These are phyloP conservation scores for Elsinoe necatrix DNA, from an alignment of 2,329 filamentous ascomycete genomes.

Conservation along the genomic window DNA sequence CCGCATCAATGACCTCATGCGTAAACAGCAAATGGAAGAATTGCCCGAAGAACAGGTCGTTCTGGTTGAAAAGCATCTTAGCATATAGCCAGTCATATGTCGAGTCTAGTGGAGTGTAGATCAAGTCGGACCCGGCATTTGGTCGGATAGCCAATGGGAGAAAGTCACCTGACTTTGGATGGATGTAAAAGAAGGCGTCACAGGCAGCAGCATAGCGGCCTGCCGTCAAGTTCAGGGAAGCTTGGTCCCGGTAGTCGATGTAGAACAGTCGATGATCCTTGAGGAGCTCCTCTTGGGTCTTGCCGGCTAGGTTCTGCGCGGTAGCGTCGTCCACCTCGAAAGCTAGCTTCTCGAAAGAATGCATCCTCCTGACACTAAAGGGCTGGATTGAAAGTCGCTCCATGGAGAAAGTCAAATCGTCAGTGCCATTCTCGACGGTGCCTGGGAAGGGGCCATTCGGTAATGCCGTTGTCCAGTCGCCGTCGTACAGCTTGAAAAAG, in stretches of 20 bases:
- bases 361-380: conserved; percentile 32
- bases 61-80: conserved; percentile 43
- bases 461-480: conserved; percentile 33
- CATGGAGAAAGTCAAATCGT: conserved; percentile 43
- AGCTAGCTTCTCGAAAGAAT: conserved; percentile 28
- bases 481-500: conserved; percentile 36
- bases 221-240: conserved; percentile 21
- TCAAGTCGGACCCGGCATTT: conserved; percentile 35
- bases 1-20: conserved; percentile 38
- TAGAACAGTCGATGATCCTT: conserved; percentile 36
- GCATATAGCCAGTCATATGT: conserved; percentile 44
- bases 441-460: conserved; percentile 32
- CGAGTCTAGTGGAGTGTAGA: conserved; percentile 41
- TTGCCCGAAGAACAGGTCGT: conserved; percentile 41
- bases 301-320: conserved; percentile 28
- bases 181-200: conserved; percentile 42
- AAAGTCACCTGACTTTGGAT: conserved; percentile 34
- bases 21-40: conserved; percentile 39
- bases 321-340: conserved; percentile 32
- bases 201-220: conserved; percentile 35
- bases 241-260: conserved; percentile 36
- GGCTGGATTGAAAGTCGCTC: conserved; percentile 39
- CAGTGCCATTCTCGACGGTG: conserved; percentile 38
- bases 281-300: conserved; percentile 30
- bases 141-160: conserved; percentile 43